A percentile compares a stretch with the other conserved stretches of the same genome.
These are phyloP conservation scores for Acanthamoeba castellanii DNA, from an alignment of 208 protist species.

Conservation along the genomic window DNA sequence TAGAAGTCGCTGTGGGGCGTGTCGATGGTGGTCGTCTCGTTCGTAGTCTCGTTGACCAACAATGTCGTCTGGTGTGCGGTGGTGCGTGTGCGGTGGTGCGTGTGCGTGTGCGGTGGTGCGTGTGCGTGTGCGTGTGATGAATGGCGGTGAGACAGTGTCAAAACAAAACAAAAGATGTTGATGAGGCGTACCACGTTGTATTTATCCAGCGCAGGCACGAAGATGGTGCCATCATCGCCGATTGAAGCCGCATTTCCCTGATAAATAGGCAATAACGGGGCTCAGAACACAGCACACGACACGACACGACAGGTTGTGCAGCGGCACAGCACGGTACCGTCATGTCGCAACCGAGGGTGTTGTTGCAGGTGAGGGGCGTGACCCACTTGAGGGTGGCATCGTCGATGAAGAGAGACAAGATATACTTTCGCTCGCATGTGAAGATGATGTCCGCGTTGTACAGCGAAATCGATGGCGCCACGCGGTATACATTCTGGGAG, in stretches of 20 bases:
- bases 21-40: neutral
- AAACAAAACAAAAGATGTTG: neutral
- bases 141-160: neutral
- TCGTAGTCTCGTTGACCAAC: neutral
- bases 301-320: neutral
- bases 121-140: too few relatives aligned
- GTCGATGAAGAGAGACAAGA: neutral
- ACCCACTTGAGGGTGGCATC: conserved; percentile 20
- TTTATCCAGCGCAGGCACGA: neutral
- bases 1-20: neutral
- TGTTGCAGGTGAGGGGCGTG: conserved; percentile 6
- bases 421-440: neutral
- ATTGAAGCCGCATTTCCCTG: conserved; percentile 13
- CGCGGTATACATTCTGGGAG: neutral
- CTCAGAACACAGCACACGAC: neutral
- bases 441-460: conserved; percentile 65
- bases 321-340: conserved; percentile 8
- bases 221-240: conserved; percentile 36
- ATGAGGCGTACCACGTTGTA: neutral
- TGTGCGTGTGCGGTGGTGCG: too few relatives aligned
- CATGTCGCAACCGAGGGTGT: conserved; percentile 14
- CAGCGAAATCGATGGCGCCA: conserved; percentile 30
- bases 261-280: neutral
- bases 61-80: too few relatives aligned
- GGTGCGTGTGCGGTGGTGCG: too few relatives aligned